Base-by-base conservation (phyloP, 148 eudicot genomes). In the Nepenthes mirabilis region DNA sequence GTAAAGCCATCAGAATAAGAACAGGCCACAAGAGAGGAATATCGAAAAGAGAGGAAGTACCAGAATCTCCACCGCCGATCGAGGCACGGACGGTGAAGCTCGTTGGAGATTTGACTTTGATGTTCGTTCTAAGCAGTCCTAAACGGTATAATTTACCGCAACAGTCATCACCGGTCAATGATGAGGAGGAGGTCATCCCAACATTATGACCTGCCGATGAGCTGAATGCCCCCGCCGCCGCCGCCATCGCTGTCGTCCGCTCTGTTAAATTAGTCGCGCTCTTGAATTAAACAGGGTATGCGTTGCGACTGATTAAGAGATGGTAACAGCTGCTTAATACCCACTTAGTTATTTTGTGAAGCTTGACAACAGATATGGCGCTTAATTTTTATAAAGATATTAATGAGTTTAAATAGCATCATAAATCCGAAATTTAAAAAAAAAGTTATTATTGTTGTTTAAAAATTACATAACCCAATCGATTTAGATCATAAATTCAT, bases 51-150 rank as follows among this genome's bases (percentile, higher is more conserved):
- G 37, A n/a, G 45, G 23, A 48, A 43, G 14, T 62, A 85, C 89
- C 85, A 33, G 79, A 71, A 63, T 79, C 94, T 23, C 67, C 76
- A 64, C 53, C 23, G 13, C 40, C 54, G 8, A 74, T 47, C 65
- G 88, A 77, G 34, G 91, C 82, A 54, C 85, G 85, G 40, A 79
- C 49, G 5, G 77, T 69, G 65, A 77, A 64, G 40, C 47, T 60
- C 1, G 68, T 36, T 1, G 73, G 61, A n/a, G 70, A 69, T 60
- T 81, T 74, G 68, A 63, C 37, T 14, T 56, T 75, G 70, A 63
- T 9, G 33, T 33, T 40, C 34, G 9, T 72, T 1, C 11, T 52
- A 23, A 10, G 12, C 56, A 65, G 11, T 40, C n/a, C 57, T 5
- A 5, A 59, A 34, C 52, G 52, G 45, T 64, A 33, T n/a, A 56